Conservation (phyloP, 306 rosid genomes). For the Gastrolobium villosum region DNA sequence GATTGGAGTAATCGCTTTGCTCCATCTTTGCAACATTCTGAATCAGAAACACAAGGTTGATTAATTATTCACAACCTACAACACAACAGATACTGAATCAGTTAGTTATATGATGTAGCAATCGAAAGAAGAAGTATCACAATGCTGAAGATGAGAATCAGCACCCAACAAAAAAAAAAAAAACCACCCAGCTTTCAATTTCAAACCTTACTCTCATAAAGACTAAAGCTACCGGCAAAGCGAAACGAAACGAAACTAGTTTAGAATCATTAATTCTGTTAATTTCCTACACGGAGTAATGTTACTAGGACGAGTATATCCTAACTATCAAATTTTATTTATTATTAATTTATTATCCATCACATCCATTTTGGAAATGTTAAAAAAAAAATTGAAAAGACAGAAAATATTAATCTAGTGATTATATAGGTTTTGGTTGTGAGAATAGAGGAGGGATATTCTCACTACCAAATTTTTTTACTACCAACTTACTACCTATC, state of each 20-base stretch:
- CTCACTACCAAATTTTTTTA: too few species aligned
- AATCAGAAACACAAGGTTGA: background rate
- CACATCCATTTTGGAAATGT: too few species aligned
- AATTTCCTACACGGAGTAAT: too few species aligned
- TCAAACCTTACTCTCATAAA: background rate
- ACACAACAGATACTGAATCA: background rate
- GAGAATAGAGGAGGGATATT: too few species aligned
- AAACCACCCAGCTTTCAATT: background rate
- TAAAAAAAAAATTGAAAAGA: too few species aligned
- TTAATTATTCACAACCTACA: background rate
- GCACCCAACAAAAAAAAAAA: background rate
- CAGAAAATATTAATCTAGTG: too few species aligned
- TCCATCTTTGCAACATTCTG: constrained; percentile 74
- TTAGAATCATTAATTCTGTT: too few species aligned
- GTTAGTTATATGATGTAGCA: background rate
- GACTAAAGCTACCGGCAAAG: background rate
- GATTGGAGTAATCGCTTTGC: constrained; percentile 60
- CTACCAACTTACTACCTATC: too few species aligned
- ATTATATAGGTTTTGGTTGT: too few species aligned
- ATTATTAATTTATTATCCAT: too few species aligned
- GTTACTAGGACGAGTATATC: too few species aligned
- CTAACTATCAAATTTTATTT: too few species aligned
- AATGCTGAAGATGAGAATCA: constrained; percentile 11
- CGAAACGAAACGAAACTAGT: background rate
- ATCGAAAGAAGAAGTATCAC: background rate